Evolutionary conservation across 192 early-diverging fungal genomes (phyloP).

Genomic region (Thamnidium elegans): DNA sequence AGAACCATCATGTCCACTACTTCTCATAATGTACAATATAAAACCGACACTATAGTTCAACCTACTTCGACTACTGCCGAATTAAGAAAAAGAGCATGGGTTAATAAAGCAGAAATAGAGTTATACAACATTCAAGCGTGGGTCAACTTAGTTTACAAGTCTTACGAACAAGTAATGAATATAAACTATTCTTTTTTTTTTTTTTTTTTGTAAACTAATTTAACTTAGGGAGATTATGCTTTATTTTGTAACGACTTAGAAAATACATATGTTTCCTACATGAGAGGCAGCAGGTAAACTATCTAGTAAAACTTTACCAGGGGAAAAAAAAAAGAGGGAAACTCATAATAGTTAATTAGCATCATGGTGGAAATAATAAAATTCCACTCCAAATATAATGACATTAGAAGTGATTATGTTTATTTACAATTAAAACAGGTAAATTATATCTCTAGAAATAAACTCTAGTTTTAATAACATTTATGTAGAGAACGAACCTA

Average conservation of each 20-base stretch:
- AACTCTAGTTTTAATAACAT: not conserved
- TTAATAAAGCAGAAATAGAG: conserved; percentile 13
- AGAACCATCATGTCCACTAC: conserved; percentile 5
- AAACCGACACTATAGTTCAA: not conserved
- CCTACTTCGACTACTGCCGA: conserved; percentile 2
- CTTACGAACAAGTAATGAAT: conserved; percentile 14
- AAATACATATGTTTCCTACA: conserved; percentile 35
- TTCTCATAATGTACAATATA: not conserved
- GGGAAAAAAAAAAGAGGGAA: not conserved
- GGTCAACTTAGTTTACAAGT: conserved; percentile 13
- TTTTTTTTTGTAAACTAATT: not conserved
- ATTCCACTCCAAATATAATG: conserved; percentile 38
- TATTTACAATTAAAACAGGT: conserved; percentile 35
- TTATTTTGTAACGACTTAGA: conserved; percentile 22
- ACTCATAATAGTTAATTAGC: conserved; percentile 27
- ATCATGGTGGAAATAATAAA: conserved; percentile 49
- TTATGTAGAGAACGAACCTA: conserved; percentile 5
- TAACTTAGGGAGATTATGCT: conserved; percentile 27
- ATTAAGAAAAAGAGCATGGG: conserved; percentile 9
- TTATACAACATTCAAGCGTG: conserved; percentile 18
- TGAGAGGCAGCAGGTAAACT: conserved; percentile 33
- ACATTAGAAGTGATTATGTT: conserved; percentile 24
- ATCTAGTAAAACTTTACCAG: not conserved
- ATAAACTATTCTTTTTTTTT: not conserved
- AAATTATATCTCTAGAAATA: conserved; percentile 34